Evolutionary conservation across 2,329 filamentous ascomycete genomes (phyloP), one percentile per base, ranked within the genome.

Genomic region (Xenoacremonium recifei): DNA sequence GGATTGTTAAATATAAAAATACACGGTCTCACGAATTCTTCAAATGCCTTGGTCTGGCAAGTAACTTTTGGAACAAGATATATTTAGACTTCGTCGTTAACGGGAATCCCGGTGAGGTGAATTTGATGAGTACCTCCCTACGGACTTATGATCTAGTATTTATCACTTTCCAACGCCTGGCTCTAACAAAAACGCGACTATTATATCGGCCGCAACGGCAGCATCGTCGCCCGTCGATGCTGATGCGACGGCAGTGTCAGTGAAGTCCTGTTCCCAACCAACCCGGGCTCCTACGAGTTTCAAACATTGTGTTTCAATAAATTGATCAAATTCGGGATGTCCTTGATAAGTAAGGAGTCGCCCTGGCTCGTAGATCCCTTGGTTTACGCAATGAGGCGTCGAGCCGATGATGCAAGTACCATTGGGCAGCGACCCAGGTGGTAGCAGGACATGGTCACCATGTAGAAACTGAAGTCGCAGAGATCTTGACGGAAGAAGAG

Each of bases 261-360:
- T 21, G 18, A 41, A 41, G 11, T 36, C 39, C 5, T 6, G 4
- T 16, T 35, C 39, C 32, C 31, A 40, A 11, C 15, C 31, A 18
- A 40, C 36, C 6, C 36, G 41, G 16, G 39, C 6, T 12, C 39
- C 32, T 20, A 35, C 23, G 9, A 35, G 32, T 10, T 35, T 21
- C 21, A 40, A n/a, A 23, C 39, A 40, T 17, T 40, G 31, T 10
- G 16, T 35, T 4, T 9, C 25, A 7, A 40, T 35, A 17, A 40
- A 40, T 21, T 35, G 39, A 23, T 40, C 39, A 29, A 40, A 40
- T 21, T 40, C 39, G 6, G 32, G 32, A 17, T 40, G 39, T 6
- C 31, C 39, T 30, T 40, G 39, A 13, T 10, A 30, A 4, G 39
- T 40, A n/a, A 40, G 39, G 10, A 40, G 21, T 13, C 21, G n/a